Conservation (phyloP, 345 rosid genomes). For the Eucalyptus guilfoylei region DNA sequence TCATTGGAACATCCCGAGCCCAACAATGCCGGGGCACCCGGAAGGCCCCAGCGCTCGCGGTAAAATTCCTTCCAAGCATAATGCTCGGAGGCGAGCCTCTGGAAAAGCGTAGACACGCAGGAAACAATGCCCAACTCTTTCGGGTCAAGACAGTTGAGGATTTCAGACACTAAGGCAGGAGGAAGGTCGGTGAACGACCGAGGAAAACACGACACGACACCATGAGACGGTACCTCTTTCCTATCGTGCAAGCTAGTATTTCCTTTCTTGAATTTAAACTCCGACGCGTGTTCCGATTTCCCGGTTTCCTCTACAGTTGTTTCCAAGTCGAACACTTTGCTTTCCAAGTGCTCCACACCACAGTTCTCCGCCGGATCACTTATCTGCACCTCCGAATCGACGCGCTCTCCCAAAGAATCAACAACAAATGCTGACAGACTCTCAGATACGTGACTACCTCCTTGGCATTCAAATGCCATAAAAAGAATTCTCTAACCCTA, state of each 20-base stretch:
- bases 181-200: conserved; percentile 72
- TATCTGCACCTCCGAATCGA: background rate
- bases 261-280: background rate
- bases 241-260: background rate
- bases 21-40: conserved; percentile 4
- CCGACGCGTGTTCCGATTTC: conserved; percentile 2
- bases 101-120: conserved; percentile 59
- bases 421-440: conserved; percentile 3
- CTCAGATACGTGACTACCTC: conserved; percentile 13
- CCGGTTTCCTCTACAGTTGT: conserved; percentile 3
- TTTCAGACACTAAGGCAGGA: conserved; percentile 64
- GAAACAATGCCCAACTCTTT: conserved; percentile 83
- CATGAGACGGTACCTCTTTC: conserved; percentile 17
- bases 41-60: conserved; percentile 83
- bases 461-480: conserved; percentile 90
- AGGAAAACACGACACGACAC: conserved; percentile 3
- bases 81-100: conserved; percentile 69
- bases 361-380: background rate
- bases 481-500: conserved; percentile 12
- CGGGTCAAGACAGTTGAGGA: conserved; percentile 68
- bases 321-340: background rate
- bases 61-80: conserved; percentile 86
- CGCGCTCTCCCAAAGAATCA: background rate
- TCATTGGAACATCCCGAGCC: conserved; percentile 27
- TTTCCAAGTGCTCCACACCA: background rate